phyloP scores from a whole-genome alignment of 176 grass and related monocot species.

The Phragmites australis region DNA sequence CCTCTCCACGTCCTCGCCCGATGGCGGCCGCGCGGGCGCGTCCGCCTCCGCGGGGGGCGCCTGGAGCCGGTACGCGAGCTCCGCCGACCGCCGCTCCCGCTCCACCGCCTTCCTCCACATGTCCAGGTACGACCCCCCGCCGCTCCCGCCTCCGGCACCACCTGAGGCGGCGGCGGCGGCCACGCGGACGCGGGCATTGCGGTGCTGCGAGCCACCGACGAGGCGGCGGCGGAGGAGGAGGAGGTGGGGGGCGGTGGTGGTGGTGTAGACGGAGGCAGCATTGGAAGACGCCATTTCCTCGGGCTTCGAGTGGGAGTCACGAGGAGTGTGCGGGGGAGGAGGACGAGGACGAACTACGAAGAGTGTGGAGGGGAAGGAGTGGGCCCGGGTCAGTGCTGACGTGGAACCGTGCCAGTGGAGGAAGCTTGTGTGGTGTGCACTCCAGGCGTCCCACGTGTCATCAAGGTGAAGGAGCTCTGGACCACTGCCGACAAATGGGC shows the following conservation, averaged over 20 bases:
- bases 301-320: not conserved
- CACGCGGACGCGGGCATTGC: constrained; percentile 9
- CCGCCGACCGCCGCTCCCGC: constrained; percentile 50
- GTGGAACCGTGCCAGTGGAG: constrained; percentile 11
- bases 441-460: constrained; percentile 27
- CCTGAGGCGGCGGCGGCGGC: not conserved
- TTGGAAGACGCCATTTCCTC: constrained; percentile 31
- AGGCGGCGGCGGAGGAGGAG: constrained; percentile 6
- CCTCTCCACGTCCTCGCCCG: constrained; percentile 19
- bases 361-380: constrained; percentile 23
- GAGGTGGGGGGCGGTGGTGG: not conserved
- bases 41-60: not conserved
- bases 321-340: not conserved
- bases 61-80: constrained; percentile 42
- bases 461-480: not conserved
- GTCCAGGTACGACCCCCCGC: constrained; percentile 53
- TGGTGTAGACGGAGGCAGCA: not conserved
- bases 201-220: not conserved
- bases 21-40: not conserved
- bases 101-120: constrained; percentile 75
- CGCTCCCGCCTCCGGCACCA: not conserved
- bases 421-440: not conserved
- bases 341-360: not conserved
- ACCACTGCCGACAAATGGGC: too few relatives aligned
- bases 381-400: constrained; percentile 21